Evolutionary conservation across 2,329 filamentous ascomycete species (phyloP), one percentile per base, ranked within the genome.

Genomic region (Westerdykella sp.): DNA sequence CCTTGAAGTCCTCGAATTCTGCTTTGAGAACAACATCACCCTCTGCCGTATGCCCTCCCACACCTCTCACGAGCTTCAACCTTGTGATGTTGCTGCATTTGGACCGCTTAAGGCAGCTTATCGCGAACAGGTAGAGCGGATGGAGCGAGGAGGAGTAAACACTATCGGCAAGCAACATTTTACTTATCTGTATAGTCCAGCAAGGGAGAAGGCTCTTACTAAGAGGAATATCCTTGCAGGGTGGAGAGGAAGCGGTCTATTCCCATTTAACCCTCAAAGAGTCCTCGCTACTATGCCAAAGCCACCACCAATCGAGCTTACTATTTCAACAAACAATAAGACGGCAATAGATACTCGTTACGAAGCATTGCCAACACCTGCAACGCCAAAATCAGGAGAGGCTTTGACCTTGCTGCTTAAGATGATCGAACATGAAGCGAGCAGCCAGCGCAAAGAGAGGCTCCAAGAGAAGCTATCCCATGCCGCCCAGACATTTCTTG

Each of bases 1-100:
- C 10, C 59, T 64, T 31, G 56, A 68, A 30, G 46, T 62, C 39
- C 37, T 57, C 43, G 52, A 59, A 46, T 59, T 52, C 44, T 66
- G 54, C 44, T 57, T 62, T 42, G 44, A 53, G 38, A 60, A 66
- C 41, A 62, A 63, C 34, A 65, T 67, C 35, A 48, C 57, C 32
- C 46, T 66, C 12, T 65, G 52, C 47, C 57, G 57, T 47, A 44
- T 67, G 22, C 56, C 59, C 35, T 53, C 53, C 39, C 31, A 45
- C 21, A 45, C 34, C 5, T 47, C 41, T 22, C 35, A 47, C 23
- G 41, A 44, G 41, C 25, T 41, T 13, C 35, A 63, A 44, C 58
- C 58, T 32, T 62, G 51, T 48, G 45, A 58, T 34, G 38, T 52
- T 38, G 40, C 16, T 44, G 41, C 46, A 9, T 58, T 60, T 40